Evolutionary conservation across 2,329 filamentous ascomycete species (phyloP).

Genomic region (Blastomyces parvus): DNA sequence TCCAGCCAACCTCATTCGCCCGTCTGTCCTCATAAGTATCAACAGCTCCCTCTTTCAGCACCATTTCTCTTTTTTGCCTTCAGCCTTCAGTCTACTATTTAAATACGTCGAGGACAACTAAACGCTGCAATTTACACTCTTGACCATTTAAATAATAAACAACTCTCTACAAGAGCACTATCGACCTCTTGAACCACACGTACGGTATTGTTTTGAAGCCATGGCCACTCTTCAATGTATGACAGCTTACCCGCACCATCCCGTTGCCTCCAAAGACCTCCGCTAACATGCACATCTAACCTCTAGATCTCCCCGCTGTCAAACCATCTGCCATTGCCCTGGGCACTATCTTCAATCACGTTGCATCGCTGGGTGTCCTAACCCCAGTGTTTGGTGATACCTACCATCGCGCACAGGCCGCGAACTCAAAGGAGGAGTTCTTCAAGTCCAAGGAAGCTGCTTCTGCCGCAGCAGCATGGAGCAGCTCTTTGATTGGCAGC

Average conservation of each 20-base stretch:
- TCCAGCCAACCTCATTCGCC: neutral
- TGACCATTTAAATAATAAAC: neutral
- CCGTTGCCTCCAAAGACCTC: neutral
- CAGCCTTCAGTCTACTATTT: neutral
- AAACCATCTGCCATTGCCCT: slow-evolving; percentile 97
- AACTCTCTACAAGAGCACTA: neutral
- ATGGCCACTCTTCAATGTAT: slow-evolving; percentile 54
- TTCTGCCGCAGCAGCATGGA: slow-evolving; percentile 78
- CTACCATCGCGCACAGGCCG: slow-evolving; percentile 81
- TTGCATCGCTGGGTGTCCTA: slow-evolving; percentile 76
- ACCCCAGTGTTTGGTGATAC: slow-evolving; percentile 86
- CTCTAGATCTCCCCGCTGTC: slow-evolving; percentile 62
- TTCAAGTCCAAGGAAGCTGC: slow-evolving; percentile 85
- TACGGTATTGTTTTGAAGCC: slow-evolving; percentile 22
- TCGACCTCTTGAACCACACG: neutral
- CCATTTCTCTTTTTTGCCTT: neutral
- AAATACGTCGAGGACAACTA: neutral
- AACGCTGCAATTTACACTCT: neutral
- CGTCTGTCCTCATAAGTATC: neutral
- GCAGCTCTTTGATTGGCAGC: slow-evolving; percentile 79
- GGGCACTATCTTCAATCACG: slow-evolving; percentile 92
- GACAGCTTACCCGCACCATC: slow-evolving; percentile 1
- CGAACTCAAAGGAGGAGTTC: slow-evolving; percentile 96
- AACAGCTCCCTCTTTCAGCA: neutral
- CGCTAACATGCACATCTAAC: neutral